Conservation (phyloP, 352 stramenopile species). For the Pythium rishiriense region DNA sequence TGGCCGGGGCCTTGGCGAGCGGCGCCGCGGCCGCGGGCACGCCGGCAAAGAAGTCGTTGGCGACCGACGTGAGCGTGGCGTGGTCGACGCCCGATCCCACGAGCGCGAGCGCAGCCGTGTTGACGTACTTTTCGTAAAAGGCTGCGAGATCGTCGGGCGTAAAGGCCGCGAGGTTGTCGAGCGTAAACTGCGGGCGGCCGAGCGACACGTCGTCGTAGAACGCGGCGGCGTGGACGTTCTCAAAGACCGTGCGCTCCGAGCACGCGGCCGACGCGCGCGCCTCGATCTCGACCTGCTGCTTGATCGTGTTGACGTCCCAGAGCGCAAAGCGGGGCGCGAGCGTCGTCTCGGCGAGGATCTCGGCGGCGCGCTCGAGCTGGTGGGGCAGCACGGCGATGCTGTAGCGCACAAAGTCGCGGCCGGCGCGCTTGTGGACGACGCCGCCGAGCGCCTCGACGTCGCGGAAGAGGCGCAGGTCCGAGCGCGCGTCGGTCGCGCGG, state of each 20-base stretch:
- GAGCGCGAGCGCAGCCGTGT: constrained; percentile 56
- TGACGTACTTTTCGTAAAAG: constrained; percentile 76
- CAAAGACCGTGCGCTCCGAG: constrained; percentile 45
- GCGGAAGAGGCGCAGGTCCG: constrained; percentile 79
- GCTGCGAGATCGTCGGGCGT: constrained; percentile 45
- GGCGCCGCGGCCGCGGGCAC: constrained; percentile 36
- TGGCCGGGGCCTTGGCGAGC: constrained; percentile 28
- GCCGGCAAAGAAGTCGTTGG: constrained; percentile 63
- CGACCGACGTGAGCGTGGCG: constrained; percentile 55
- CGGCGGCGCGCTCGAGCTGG: constrained; percentile 58
- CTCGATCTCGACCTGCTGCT: constrained; percentile 63
- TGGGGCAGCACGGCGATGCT: constrained; percentile 75
- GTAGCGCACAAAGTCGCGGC: constrained; percentile 79
- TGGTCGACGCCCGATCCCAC: constrained; percentile 69
- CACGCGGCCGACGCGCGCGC: constrained; percentile 42
- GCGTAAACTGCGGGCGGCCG: constrained; percentile 45
- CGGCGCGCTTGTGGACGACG: constrained; percentile 53
- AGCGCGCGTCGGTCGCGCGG: constrained; percentile 67
- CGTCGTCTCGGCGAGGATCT: constrained; percentile 82
- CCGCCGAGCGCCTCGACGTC: constrained; percentile 83
- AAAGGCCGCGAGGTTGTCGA: constrained; percentile 60
- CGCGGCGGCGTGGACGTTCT: constrained; percentile 69
- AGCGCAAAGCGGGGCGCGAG: constrained; percentile 72
- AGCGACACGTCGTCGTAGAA: constrained; percentile 84
- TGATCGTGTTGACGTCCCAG: constrained; percentile 78